Evolutionary conservation across 164 flowering plant species (phyloP).

Genomic region (Euptelea pleiosperma): DNA sequence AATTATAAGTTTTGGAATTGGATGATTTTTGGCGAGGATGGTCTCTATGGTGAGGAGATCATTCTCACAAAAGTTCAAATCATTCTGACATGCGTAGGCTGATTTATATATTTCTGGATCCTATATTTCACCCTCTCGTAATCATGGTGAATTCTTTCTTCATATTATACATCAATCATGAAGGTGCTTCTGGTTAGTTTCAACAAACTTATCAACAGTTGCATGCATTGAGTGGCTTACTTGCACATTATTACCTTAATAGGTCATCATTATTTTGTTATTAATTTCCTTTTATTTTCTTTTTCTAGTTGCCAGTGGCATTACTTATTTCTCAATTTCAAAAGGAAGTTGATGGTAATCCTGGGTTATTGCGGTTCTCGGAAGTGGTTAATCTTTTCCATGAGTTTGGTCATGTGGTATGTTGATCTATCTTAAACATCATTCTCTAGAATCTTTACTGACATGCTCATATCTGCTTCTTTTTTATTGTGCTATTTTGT

Average conservation of each 20-base stretch:
- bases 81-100: too few species aligned
- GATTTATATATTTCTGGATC: too few species aligned
- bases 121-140: too few species aligned
- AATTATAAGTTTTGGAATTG: too few species aligned
- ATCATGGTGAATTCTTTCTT: too few species aligned
- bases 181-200: too few species aligned
- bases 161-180: too few species aligned
- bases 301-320: slow-evolving; percentile 73
- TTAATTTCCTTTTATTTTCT: slow-evolving; percentile 13
- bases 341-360: slow-evolving; percentile 51
- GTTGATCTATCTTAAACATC: slow-evolving; percentile 12
- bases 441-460: not conserved
- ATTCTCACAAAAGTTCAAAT: too few species aligned
- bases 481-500: not conserved
- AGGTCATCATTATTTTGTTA: not conserved
- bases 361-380: slow-evolving; percentile 64
- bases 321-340: slow-evolving; percentile 62
- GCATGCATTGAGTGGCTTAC: too few species aligned
- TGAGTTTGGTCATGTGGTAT: slow-evolving; percentile 97
- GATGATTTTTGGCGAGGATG: too few species aligned
- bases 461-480: not conserved
- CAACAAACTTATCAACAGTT: too few species aligned
- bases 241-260: not conserved
- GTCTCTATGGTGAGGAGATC: too few species aligned
- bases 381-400: slow-evolving; percentile 87